Evolutionary conservation across 768 basidiomycete species (phyloP).

Genomic region (Gloeostereum incarnatum): DNA sequence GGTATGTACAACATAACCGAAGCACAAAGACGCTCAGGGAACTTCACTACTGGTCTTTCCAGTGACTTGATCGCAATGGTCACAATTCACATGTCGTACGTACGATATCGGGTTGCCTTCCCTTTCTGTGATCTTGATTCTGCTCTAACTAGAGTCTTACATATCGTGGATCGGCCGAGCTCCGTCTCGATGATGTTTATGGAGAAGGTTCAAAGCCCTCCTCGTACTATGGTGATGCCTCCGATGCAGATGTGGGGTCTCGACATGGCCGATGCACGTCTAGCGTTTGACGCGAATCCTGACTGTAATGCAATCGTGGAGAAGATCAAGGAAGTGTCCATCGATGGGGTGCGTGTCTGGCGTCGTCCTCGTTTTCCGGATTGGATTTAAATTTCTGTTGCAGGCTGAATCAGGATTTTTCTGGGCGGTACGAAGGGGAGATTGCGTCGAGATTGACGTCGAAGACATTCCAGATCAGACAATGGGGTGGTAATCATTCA

Average conservation of each 20-base stretch:
- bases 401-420: constrained; percentile 7
- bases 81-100: not conserved
- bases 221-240: too few species aligned
- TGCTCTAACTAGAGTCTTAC: not conserved
- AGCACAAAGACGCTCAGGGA: constrained; percentile 2
- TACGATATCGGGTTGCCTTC: constrained; percentile 2
- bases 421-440: constrained; percentile 8
- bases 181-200: not conserved
- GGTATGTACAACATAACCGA: constrained; percentile 4
- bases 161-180: not conserved
- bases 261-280: not conserved
- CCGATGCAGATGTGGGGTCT: not conserved
- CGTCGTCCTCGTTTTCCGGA: not conserved
- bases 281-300: not conserved
- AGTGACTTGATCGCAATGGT: not conserved
- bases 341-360: constrained; percentile 2
- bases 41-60: not conserved
- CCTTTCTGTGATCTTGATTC: not conserved
- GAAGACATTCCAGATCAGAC: constrained; percentile 9
- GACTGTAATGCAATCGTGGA: not conserved
- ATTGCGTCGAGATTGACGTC: constrained; percentile 9
- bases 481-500: constrained; percentile 9
- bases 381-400: not conserved
- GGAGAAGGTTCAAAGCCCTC: not conserved
- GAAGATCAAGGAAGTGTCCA: constrained; percentile 2